phyloP scores from a whole-genome alignment of 2,329 filamentous ascomycete species.

The Graphilbum ipis-grandicollis region DNA sequence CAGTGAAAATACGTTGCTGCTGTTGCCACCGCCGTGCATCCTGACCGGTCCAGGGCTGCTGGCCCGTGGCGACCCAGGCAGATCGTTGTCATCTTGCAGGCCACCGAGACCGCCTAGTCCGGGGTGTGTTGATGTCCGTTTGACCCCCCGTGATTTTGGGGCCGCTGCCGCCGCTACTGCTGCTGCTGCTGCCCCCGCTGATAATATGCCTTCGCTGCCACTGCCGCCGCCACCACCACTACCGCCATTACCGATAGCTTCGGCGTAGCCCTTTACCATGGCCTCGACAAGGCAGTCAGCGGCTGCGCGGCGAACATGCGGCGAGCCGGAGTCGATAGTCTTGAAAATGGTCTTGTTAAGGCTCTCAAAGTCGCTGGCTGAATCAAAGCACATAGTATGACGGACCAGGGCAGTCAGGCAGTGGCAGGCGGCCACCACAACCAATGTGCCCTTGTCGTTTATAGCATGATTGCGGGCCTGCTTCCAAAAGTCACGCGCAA shows the following conservation, averaged over 20 bases:
- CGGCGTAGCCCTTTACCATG: slow-evolving; percentile 67
- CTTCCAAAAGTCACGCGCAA: slow-evolving; percentile 89
- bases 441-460: slow-evolving; percentile 67
- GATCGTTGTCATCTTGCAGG: slow-evolving; percentile 57
- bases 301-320: slow-evolving; percentile 66
- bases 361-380: slow-evolving; percentile 78
- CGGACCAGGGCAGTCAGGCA: slow-evolving; percentile 60
- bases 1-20: slow-evolving; percentile 49
- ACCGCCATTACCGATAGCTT: slow-evolving; percentile 28
- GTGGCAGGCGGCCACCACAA: slow-evolving; percentile 61
- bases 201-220: background rate
- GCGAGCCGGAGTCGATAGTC: slow-evolving; percentile 60
- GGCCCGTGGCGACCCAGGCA: slow-evolving; percentile 38
- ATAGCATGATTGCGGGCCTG: slow-evolving; percentile 61
- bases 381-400: slow-evolving; percentile 68
- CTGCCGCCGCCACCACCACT: background rate
- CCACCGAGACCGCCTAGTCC: slow-evolving; percentile 26
- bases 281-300: slow-evolving; percentile 70
- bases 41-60: slow-evolving; percentile 49
- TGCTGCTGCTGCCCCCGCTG: slow-evolving; percentile 24
- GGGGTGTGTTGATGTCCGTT: slow-evolving; percentile 41
- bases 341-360: slow-evolving; percentile 73
- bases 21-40: slow-evolving; percentile 24
- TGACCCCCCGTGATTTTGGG: slow-evolving; percentile 39
- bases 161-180: slow-evolving; percentile 25